phyloP scores from a whole-genome alignment of 2,329 filamentous ascomycete genomes.

The Malbranchea cinnamomea region DNA sequence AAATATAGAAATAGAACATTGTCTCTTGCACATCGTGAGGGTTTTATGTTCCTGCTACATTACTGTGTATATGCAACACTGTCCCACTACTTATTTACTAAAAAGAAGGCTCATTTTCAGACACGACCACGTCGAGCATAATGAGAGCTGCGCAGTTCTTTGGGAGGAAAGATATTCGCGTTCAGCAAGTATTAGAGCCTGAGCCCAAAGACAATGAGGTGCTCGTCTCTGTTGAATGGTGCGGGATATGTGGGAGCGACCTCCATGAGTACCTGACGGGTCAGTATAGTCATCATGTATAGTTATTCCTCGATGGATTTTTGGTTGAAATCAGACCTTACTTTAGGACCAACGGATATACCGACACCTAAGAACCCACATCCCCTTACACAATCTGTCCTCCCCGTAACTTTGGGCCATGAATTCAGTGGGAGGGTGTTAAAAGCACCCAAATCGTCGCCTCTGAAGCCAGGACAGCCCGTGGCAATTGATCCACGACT shows the following conservation, averaged over 20 bases:
- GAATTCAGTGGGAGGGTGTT: slow-evolving; percentile 48
- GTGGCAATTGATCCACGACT: slow-evolving; percentile 34
- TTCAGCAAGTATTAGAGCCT: slow-evolving; percentile 9
- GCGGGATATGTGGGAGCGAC: slow-evolving; percentile 27
- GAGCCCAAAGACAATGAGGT: slow-evolving; percentile 37
- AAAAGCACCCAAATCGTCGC: slow-evolving; percentile 39
- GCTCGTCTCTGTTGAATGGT: slow-evolving; percentile 19
- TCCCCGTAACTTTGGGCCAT: slow-evolving; percentile 49
- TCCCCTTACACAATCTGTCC: slow-evolving; percentile 39
- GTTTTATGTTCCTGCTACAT: no score
- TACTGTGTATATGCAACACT: no score
- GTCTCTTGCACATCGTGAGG: no score
- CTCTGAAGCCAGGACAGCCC: slow-evolving; percentile 32
- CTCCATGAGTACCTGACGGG: slow-evolving; percentile 34
- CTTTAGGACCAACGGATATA: slow-evolving; percentile 8
- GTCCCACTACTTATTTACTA: no score
- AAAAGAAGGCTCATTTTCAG: no score
- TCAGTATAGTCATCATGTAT: slow-evolving; percentile 15
- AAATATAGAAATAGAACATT: no score
- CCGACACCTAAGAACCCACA: slow-evolving; percentile 30
- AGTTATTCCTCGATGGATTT: neutral
- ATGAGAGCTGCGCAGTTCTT: slow-evolving; percentile 3
- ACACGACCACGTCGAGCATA: no score
- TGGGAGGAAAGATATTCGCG: neutral
- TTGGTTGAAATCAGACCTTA: neutral